phyloP scores from a whole-genome alignment of 1,284 basidiomycete genomes.

The Cryptococcus amylolentus region DNA sequence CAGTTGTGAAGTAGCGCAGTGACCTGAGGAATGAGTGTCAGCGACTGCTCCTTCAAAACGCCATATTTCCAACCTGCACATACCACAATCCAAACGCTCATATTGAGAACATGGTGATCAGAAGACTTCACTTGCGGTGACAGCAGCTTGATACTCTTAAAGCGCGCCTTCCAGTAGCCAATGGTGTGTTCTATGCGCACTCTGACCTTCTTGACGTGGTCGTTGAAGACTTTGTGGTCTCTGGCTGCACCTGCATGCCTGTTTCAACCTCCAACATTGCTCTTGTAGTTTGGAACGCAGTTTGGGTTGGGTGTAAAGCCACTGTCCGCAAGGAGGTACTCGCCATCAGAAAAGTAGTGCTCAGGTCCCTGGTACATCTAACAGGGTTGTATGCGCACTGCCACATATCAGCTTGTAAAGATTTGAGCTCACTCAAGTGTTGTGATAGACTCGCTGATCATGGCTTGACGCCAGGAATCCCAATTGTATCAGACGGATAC shows the following conservation, averaged over 20 bases:
- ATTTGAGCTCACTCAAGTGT: background rate
- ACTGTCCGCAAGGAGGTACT: background rate
- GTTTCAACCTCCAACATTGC: background rate
- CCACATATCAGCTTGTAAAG: background rate
- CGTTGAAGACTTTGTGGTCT: background rate
- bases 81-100: no score
- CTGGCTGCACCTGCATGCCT: background rate
- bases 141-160: no score
- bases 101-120: no score
- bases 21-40: no score
- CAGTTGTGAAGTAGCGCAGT: no score
- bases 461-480: background rate
- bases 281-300: background rate
- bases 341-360: background rate
- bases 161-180: background rate
- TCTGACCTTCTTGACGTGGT: background rate
- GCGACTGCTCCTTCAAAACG: no score
- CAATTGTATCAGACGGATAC: background rate
- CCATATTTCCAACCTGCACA: no score
- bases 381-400: background rate
- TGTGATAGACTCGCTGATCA: background rate
- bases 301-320: background rate
- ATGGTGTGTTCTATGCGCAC: background rate
- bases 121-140: no score
- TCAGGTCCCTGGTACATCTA: background rate